Conservation (phyloP, 495 filamentous ascomycete species). For the Xanthoparmelia taractica region DNA sequence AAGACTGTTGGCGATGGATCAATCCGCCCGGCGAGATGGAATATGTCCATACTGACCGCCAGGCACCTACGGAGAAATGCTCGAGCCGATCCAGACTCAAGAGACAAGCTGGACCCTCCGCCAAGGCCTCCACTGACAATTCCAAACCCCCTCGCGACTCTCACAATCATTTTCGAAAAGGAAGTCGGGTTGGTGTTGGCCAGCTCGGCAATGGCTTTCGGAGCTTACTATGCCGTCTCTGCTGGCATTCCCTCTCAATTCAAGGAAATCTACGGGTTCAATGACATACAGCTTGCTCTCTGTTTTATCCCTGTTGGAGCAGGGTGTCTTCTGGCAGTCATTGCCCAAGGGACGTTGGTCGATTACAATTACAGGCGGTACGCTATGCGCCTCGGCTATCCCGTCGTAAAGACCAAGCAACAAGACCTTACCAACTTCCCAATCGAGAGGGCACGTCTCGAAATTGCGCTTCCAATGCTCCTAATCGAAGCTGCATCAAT, state of each 20-base stretch:
- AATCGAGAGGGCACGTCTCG: conserved; percentile 41
- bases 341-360: neutral
- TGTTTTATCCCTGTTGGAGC: conserved; percentile 10
- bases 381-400: neutral
- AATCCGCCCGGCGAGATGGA: conserved; percentile 35
- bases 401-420: conserved; percentile 25
- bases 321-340: neutral
- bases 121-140: neutral
- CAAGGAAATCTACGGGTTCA: conserved; percentile 42
- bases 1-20: conserved; percentile 45
- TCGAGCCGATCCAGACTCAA: neutral
- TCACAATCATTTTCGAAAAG: conserved; percentile 36
- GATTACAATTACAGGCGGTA: conserved; percentile 38
- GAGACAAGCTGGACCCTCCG: neutral
- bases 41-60: conserved; percentile 28
- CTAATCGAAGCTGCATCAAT: neutral
- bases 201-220: conserved; percentile 36
- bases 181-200: conserved; percentile 41
- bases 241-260: conserved; percentile 42
- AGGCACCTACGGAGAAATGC: conserved; percentile 34
- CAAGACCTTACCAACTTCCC: conserved; percentile 39
- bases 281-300: conserved; percentile 36
- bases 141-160: conserved; percentile 22
- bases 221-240: conserved; percentile 35
- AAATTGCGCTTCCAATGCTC: conserved; percentile 21